These are phyloP conservation scores for Trametes gibbosa DNA, from an alignment of 768 basidiomycete species.

Conservation along the genomic window DNA sequence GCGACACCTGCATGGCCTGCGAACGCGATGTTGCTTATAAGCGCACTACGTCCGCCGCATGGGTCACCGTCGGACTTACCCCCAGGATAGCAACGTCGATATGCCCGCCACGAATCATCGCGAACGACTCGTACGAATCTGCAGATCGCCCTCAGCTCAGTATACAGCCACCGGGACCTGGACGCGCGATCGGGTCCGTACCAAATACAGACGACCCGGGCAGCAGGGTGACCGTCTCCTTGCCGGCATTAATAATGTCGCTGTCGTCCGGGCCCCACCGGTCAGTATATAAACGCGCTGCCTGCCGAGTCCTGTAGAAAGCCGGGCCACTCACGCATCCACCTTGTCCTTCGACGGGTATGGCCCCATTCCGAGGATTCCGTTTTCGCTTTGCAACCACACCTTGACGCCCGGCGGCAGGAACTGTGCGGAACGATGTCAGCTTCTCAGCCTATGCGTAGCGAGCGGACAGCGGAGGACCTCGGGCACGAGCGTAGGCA, in stretches of 20 bases:
- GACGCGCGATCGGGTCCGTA: conserved; percentile 32
- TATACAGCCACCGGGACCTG: neutral
- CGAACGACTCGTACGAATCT: conserved; percentile 93
- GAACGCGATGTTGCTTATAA: neutral
- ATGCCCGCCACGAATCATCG: conserved; percentile 97
- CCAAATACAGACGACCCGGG: conserved; percentile 92
- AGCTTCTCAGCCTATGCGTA: neutral
- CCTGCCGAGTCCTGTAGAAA: neutral
- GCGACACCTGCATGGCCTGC: conserved; percentile 95
- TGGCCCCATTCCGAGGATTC: conserved; percentile 87
- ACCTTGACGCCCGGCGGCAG: conserved; percentile 70
- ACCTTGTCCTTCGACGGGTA: conserved; percentile 79
- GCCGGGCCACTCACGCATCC: conserved; percentile 59
- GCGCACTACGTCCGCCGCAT: conserved; percentile 9
- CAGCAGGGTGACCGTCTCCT: conserved; percentile 89
- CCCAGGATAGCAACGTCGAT: conserved; percentile 92
- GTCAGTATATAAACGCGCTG: neutral
- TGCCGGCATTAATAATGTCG: conserved; percentile 92
- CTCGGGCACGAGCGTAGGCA: conserved; percentile 87
- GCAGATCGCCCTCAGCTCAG: neutral
- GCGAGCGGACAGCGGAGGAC: conserved; percentile 4
- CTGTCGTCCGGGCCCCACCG: conserved; percentile 34
- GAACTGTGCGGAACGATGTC: conserved; percentile 33
- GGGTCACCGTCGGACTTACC: conserved; percentile 42
- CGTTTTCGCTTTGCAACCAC: conserved; percentile 93